phyloP scores from a whole-genome alignment of 1,139 yeast species.

The Yamadazyma mexicana region DNA sequence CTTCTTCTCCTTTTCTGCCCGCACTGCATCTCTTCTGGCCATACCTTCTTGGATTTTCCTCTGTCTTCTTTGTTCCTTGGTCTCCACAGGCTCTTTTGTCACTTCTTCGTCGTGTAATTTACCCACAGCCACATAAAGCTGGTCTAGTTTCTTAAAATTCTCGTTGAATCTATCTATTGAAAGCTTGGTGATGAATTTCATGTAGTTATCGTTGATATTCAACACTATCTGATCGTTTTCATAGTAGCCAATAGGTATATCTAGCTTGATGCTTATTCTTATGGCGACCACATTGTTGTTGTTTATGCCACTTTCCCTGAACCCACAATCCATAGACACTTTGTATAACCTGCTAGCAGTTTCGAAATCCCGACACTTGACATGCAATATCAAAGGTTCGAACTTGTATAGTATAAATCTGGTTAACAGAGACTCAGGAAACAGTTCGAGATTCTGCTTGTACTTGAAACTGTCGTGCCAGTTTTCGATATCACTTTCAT shows the following conservation, averaged over 20 bases:
- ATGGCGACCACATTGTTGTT: constrained; percentile 77
- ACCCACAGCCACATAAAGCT: constrained; percentile 45
- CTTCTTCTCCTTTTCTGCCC: constrained; percentile 22
- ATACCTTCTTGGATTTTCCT: constrained; percentile 65
- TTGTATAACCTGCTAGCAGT: constrained; percentile 65
- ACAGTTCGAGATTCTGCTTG: constrained; percentile 15
- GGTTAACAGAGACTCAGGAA: constrained; percentile 21
- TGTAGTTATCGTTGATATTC: constrained; percentile 51
- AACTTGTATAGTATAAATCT: constrained; percentile 71
- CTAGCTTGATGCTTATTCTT: constrained; percentile 68
- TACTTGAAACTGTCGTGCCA: constrained; percentile 50
- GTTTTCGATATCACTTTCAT: constrained; percentile 50
- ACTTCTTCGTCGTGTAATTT: constrained; percentile 15
- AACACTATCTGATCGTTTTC: constrained; percentile 29
- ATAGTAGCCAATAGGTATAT: constrained; percentile 68
- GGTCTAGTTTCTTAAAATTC: constrained; percentile 56
- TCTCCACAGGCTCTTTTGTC: constrained; percentile 18
- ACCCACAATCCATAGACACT: constrained; percentile 81
- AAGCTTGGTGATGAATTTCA: constrained; percentile 47
- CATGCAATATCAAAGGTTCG: constrained; percentile 83
- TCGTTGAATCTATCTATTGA: constrained; percentile 63
- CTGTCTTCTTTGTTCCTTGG: constrained; percentile 56
- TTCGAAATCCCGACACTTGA: constrained; percentile 64
- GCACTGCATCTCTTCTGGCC: constrained; percentile 42
- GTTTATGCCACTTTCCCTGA: constrained; percentile 85